phyloP scores from a whole-genome alignment of 2,329 filamentous ascomycete genomes.

The Nigrospora oryzae region DNA sequence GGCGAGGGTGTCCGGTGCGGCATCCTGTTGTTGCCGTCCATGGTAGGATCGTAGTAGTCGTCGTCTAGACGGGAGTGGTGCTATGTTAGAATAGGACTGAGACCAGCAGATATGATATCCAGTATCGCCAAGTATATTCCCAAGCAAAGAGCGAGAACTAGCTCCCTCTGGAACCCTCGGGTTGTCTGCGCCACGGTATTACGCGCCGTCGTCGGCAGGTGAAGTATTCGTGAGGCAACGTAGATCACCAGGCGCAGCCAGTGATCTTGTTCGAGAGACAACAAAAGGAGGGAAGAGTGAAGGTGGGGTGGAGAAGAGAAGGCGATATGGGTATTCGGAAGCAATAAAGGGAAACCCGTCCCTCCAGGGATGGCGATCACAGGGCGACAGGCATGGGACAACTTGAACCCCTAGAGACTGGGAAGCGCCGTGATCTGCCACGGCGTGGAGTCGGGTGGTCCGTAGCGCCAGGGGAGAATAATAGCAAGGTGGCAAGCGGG shows the following conservation, averaged over 20 bases:
- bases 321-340: background rate
- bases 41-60: constrained; percentile 51
- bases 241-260: constrained; percentile 1
- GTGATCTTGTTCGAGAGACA: background rate
- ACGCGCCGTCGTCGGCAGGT: background rate
- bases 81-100: background rate
- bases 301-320: background rate
- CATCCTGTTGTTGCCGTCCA: constrained; percentile 37
- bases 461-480: background rate
- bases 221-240: background rate
- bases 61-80: constrained; percentile 33
- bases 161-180: background rate
- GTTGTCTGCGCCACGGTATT: background rate
- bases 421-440: too few relatives aligned
- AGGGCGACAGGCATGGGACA: too few relatives aligned
- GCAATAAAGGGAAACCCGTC: background rate
- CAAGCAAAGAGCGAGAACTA: background rate
- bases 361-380: too few relatives aligned
- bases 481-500: background rate
- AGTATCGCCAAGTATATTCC: background rate
- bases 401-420: too few relatives aligned
- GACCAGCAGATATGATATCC: background rate
- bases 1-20: constrained; percentile 66
- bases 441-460: too few relatives aligned
- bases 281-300: background rate